Conservation (phyloP, 2,329 filamentous ascomycete genomes). For the Pseudogymnoascus sp. region DNA sequence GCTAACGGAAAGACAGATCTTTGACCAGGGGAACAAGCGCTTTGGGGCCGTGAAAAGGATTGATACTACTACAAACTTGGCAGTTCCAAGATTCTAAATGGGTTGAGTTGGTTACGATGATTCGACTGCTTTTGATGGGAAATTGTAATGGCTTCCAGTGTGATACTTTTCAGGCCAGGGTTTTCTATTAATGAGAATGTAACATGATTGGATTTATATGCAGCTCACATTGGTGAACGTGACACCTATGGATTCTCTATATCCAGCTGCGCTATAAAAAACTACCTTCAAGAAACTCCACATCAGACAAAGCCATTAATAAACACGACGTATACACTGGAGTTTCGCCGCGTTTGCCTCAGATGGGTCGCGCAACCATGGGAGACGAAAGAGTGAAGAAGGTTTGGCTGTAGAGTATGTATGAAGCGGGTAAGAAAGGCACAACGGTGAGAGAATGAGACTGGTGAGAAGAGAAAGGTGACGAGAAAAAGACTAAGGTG, state of each 20-base stretch:
- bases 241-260: neutral
- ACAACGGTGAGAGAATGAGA: neutral
- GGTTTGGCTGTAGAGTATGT: neutral
- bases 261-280: neutral
- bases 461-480: neutral
- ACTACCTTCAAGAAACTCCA: too few species aligned
- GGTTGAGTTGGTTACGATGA: neutral
- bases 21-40: slow-evolving; percentile 50
- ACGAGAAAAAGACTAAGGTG: neutral
- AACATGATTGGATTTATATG: neutral
- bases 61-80: slow-evolving; percentile 17
- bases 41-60: slow-evolving; percentile 50
- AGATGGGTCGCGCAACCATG: neutral
- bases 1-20: slow-evolving; percentile 39
- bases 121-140: neutral
- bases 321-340: neutral
- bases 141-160: neutral
- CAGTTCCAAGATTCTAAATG: neutral
- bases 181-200: neutral
- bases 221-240: neutral
- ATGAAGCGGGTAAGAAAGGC: neutral
- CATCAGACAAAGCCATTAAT: neutral
- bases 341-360: neutral
- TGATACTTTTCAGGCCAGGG: neutral
- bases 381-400: neutral